Percentiles rank a stretch among this genome's conserved stretches.
Evolutionary conservation across 1,284 basidiomycete species (phyloP).

Genomic region (Spongispora temasekensis): DNA sequence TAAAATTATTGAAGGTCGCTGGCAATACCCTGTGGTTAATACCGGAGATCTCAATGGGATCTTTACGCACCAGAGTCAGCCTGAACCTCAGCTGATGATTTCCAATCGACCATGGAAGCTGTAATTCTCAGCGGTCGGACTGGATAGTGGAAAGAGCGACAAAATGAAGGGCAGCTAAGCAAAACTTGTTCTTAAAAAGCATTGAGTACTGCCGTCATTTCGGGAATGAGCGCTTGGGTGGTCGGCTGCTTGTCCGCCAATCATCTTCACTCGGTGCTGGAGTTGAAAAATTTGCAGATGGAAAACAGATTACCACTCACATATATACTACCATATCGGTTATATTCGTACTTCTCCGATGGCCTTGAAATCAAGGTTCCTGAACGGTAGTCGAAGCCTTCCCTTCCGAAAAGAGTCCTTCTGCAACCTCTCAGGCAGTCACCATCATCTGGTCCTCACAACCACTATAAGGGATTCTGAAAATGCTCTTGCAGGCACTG

Average conservation of each 20-base stretch:
- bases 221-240: conserved; percentile 22
- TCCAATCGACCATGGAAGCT: conserved; percentile 56
- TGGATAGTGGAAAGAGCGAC: neutral
- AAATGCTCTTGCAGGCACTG: too few species aligned
- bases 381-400: neutral
- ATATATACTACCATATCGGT: conserved; percentile 9
- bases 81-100: conserved; percentile 49
- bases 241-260: conserved; percentile 4
- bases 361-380: neutral
- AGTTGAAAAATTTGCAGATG: conserved; percentile 8
- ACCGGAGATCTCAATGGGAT: neutral
- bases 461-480: too few species aligned
- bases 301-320: conserved; percentile 13
- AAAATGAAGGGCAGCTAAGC: neutral
- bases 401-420: conserved; percentile 7
- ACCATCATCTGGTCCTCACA: too few species aligned
- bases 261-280: conserved; percentile 4
- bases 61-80: conserved; percentile 48
- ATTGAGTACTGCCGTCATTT: conserved; percentile 9
- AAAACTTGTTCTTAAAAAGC: conserved; percentile 17
- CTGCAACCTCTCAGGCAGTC: neutral
- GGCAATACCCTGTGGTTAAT: conserved; percentile 15
- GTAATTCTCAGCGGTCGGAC: conserved; percentile 3
- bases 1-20: conserved; percentile 65
- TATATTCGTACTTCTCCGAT: conserved; percentile 8